Base-by-base conservation (phyloP, 805 yeast species). In the Saturnispora galanensis region DNA sequence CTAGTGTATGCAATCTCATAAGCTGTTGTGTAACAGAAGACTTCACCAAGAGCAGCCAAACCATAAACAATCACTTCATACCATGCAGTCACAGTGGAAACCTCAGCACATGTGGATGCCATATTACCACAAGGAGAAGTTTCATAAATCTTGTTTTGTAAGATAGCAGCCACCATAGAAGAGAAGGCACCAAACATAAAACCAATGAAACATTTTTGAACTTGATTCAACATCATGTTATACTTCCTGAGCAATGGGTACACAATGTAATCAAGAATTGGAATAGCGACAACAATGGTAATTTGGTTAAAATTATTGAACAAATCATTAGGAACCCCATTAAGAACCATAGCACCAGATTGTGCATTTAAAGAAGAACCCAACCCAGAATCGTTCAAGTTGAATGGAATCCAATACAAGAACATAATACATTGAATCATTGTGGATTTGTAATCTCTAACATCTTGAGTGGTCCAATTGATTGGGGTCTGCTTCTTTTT, bases 271-370 rank as follows among this genome's bases (percentile, higher is more conserved):
- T 75, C 77, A 52, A 74, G 62, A 39, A 74, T 62, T 48, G 79
- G 80, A 45, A 75, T 66, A 46, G 70, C 60, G 38, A 72, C 63
- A 50, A 75, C 71, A 51, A 74, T 75, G 16, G 79, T 69, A 47
- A 75, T 64, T 39, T 77, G 77, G 52, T 75, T 74, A 62, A 75
- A 73, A 54, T 73, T 74, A 50, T 63, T 68, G 63, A 74, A 71
- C 52, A 74, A 66, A 64, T 75, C 80, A 53, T 74, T 75, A 48
- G 79, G 79, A 52, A 75, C 76, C 39, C 76, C 76, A 28, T 71
- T 62, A 26, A 72, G 63, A 9, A 67, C 59, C 79, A 75, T 71
- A 26, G 75, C 66, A 50, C 75, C 76, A 41, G 78, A 77, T 57
- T 73, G 79, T 4, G 77, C 70, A 47, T 68, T 73, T 55, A 69